Base-by-base conservation (phyloP, 345 rosid species). In the Odontarrhena argentea region DNA sequence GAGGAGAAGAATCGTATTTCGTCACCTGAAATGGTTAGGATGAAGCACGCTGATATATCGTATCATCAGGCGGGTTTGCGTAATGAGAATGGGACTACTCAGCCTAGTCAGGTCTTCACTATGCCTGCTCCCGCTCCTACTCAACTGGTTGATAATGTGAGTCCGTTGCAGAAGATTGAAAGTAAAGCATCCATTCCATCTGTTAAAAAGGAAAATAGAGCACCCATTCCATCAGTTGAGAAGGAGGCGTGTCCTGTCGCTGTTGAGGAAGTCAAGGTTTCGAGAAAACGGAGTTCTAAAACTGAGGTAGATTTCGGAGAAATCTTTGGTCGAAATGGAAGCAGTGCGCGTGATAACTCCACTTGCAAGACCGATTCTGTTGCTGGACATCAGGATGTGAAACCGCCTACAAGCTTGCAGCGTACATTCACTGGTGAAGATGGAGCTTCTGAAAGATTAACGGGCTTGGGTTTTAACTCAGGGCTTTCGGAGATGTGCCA, bases 21-120 rank as follows among this genome's bases (percentile, higher is more conserved):
- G 2, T 75, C 83, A 48, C 67, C 73, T 36, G 87, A 80, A 12
- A 46, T 68, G 74, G 75, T 81, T 73, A 86, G 74, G 55, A 80
- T 68, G 75, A 86, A 85, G 72, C 79, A 81, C 55, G 73, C 80
- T 78, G 87, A 81, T 25, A 48, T 81, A 74, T 84, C 79, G 6
- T 71, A 80, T 67, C 61, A 78, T 49, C 85, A 78, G 71, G 71
- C 76, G 10, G 60, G 40, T 30, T 71, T 62, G 5, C 80, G 71
- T n/a, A 65, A 73, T 75, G 76, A 77, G 71, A 83, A 60, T 36
- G 83, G 75, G 78, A 18, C 64, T 28, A 70, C 67, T 24, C 84
- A 73, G 18, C 49, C 73, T 50, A 85, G 81, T 71, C 79, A 84
- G 79, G 77, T 80, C 44, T 42, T 9, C 36, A 9, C 49, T 41